Evolutionary conservation across 1,284 basidiomycete species (phyloP), one percentile per base, ranked within the genome.

Genomic region (Pholiota adiposa): DNA sequence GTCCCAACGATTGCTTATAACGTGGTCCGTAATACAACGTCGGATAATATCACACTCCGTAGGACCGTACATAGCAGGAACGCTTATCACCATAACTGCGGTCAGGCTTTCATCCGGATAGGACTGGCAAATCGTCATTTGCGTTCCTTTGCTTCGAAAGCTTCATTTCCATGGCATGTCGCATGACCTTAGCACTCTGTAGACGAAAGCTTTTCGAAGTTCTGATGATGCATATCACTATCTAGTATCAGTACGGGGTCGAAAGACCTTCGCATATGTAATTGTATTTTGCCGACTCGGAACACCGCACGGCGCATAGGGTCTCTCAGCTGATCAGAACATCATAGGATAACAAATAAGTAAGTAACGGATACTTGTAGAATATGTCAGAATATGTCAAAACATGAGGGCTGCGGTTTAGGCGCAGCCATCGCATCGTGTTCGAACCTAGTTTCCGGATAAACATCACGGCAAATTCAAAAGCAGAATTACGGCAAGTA

Each of bases 341-440:
- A 19, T 43, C 8, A 19, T 4, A 43, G 5, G n/a, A 43, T 21
- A 43, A 43, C 40, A 43, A 4, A 9, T 19, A 7, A 3, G 19
- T 38, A 51, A 25, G 18, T 29, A 38, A 38, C 36, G 25, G 51
- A 41, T 18, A 27, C 21, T 41, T 7, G 36, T 40, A 41, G 51
- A 53, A 53, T 25, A 43, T 53, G 51, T 53, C 38, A 53, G 51
- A 41, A 43, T 8, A 23, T 27, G 44, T 46, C 44, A 46, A 6
- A 25, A 23, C 31, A 36, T 31, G 14, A n/a, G 34, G 11, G 38
- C 51, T 53, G 51, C 51, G 51, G 14, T 29, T 21, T 7, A 25
- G 21, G 51, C 29, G 29, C 29, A 31, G 29, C 29, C 29, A 11
- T 11, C 4, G 4, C 29, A 4, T 5, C 29, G 29, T 11, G 29